These are phyloP conservation scores for Aquilaria malaccensis DNA, from an alignment of 345 rosid species.

Conservation along the genomic window DNA sequence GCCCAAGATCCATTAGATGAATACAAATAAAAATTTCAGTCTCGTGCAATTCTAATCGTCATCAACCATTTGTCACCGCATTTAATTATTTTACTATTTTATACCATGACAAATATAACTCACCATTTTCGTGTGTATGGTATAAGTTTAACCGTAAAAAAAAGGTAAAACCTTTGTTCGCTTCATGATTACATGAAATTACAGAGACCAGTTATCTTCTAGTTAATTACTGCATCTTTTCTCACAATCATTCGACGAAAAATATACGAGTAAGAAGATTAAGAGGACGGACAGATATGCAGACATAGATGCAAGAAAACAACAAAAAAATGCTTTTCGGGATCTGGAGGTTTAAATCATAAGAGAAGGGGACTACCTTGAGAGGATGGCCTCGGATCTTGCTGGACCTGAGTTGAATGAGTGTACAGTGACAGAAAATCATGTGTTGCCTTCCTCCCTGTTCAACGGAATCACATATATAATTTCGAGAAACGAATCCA, in stretches of 20 bases:
- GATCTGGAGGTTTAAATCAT: constrained; percentile 17
- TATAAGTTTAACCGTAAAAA: not conserved
- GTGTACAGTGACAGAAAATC: constrained; percentile 89
- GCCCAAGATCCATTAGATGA: constrained; percentile 15
- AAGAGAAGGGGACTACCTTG: constrained; percentile 46
- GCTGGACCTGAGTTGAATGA: constrained; percentile 53
- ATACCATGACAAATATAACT: too few relatives aligned
- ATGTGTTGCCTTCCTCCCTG: constrained; percentile 86
- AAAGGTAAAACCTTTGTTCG: not conserved
- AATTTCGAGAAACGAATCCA: not conserved
- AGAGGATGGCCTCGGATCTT: constrained; percentile 75
- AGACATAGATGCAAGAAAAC: not conserved
- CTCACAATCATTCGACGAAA: not conserved
- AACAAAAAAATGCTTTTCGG: constrained; percentile 6
- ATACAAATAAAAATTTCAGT: constrained; percentile 4
- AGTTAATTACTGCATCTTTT: not conserved
- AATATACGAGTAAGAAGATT: too few relatives aligned
- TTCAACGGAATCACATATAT: not conserved
- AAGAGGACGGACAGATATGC: too few relatives aligned
- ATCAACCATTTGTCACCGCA: constrained; percentile 7
- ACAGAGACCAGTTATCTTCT: not conserved
- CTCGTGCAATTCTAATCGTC: constrained; percentile 46
- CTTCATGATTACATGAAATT: too few relatives aligned
- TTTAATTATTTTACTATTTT: too few relatives aligned
- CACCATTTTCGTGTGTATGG: too few relatives aligned